Percentiles rank a stretch among this genome's conserved stretches.
phyloP scores from a whole-genome alignment of 1,284 basidiomycete genomes.

The Sparassis latifolia region DNA sequence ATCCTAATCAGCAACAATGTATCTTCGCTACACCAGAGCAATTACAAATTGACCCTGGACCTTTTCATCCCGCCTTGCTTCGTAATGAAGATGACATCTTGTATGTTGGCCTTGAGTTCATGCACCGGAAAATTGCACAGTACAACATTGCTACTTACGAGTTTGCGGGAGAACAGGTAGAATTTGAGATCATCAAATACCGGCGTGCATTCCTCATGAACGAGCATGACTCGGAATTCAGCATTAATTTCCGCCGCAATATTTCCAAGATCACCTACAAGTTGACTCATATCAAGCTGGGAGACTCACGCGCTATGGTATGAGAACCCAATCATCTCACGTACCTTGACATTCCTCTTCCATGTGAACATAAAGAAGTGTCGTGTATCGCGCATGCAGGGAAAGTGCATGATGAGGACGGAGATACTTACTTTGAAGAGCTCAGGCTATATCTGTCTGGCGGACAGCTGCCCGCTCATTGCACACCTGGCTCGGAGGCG shows the following conservation, averaged over 20 bases:
- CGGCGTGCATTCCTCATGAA: neutral
- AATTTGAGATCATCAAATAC: neutral
- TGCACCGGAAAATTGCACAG: neutral
- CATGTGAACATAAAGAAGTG: neutral
- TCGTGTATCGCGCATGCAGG: neutral
- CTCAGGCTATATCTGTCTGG: no score
- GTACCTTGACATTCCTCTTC: neutral
- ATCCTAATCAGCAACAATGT: no score
- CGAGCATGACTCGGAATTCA: no score
- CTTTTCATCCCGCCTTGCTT: neutral
- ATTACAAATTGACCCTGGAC: neutral
- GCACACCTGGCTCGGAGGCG: no score
- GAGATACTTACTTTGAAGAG: neutral
- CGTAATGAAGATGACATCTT: neutral
- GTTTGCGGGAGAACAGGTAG: neutral
- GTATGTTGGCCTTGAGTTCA: neutral
- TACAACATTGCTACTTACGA: neutral
- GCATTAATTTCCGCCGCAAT: no score
- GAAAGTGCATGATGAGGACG: neutral
- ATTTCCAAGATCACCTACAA: neutral
- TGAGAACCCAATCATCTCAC: neutral
- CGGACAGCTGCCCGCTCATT: no score
- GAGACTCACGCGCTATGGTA: neutral
- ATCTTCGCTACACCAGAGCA: no score
- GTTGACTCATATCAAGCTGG: neutral